Evolutionary conservation across 2,329 filamentous ascomycete genomes (phyloP).

Genomic region (Monosporascus sp.): DNA sequence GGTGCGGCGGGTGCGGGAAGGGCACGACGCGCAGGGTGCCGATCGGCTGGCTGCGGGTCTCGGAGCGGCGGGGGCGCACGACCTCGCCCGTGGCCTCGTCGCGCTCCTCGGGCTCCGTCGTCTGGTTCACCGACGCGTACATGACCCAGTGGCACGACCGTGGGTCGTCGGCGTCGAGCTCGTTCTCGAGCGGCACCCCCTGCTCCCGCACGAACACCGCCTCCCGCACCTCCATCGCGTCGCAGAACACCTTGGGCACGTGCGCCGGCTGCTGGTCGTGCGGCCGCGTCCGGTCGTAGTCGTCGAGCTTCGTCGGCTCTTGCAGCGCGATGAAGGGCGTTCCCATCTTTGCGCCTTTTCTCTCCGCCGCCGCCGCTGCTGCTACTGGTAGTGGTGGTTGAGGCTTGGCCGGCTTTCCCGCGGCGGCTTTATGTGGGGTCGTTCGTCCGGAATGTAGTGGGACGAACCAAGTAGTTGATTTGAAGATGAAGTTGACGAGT

Average conservation of each 20-base stretch:
- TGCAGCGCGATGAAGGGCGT: conserved; percentile 46
- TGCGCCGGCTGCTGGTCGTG: conserved; percentile 38
- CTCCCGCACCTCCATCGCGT: conserved; percentile 59
- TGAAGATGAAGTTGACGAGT: not conserved
- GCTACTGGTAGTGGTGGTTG: not conserved
- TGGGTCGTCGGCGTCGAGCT: conserved; percentile 76
- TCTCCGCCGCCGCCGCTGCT: not conserved
- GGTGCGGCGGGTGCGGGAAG: conserved; percentile 68
- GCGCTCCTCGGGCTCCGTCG: conserved; percentile 36
- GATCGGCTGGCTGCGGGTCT: conserved; percentile 49
- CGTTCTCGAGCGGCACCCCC: conserved; percentile 54
- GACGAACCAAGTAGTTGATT: not conserved
- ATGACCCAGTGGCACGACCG: conserved; percentile 82
- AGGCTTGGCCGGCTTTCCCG: not conserved
- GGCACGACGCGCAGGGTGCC: conserved; percentile 78
- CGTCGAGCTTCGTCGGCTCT: conserved; percentile 44
- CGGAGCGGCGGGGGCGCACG: conserved; percentile 37
- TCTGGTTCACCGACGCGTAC: conserved; percentile 61
- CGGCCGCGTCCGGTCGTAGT: conserved; percentile 36
- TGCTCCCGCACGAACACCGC: conserved; percentile 59
- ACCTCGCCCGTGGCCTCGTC: conserved; percentile 38
- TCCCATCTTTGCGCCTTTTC: conserved; percentile 31
- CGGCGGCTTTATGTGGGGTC: not conserved
- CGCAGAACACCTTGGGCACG: conserved; percentile 53
- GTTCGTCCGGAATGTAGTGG: too few relatives aligned